Conservation (phyloP, 495 filamentous ascomycete species). For the Lasiosphaeria ovina region DNA sequence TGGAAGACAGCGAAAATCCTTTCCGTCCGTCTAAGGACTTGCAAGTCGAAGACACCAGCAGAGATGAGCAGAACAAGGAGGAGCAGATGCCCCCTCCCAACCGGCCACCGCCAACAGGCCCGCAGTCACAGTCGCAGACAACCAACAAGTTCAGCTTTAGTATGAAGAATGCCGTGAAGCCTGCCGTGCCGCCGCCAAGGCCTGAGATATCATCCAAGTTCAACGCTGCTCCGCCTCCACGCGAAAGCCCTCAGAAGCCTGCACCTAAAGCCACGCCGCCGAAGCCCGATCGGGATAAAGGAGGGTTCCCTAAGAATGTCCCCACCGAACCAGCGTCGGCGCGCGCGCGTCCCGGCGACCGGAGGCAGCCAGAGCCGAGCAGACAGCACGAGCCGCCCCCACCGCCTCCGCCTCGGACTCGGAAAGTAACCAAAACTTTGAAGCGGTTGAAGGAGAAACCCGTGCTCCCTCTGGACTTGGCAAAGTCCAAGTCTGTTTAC, state of each 20-base stretch:
- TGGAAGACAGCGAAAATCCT: constrained; percentile 58
- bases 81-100: constrained; percentile 22
- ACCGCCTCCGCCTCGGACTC: constrained; percentile 45
- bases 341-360: constrained; percentile 46
- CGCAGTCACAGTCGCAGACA: constrained; percentile 54
- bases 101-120: constrained; percentile 28
- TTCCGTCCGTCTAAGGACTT: constrained; percentile 62
- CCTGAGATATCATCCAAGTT: constrained; percentile 72
- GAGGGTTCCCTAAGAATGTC: constrained; percentile 44
- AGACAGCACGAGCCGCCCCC: constrained; percentile 30
- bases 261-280: constrained; percentile 24
- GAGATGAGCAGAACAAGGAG: constrained; percentile 43
- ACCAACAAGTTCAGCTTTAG: constrained; percentile 81
- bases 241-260: constrained; percentile 31
- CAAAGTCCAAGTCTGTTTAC: constrained; percentile 78
- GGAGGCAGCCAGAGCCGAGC: constrained; percentile 41
- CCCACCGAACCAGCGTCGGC: constrained; percentile 54
- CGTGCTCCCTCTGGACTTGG: constrained; percentile 65
- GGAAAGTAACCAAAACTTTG: constrained; percentile 64
- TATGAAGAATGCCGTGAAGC: constrained; percentile 68
- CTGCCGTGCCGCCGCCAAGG: constrained; percentile 59
- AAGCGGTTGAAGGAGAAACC: constrained; percentile 72
- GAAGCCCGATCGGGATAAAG: constrained; percentile 46
- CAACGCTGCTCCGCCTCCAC: constrained; percentile 51
- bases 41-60: constrained; percentile 60